These are phyloP conservation scores for Byssothecium circinans DNA, from an alignment of 2,329 filamentous ascomycete species.

Conservation along the genomic window DNA sequence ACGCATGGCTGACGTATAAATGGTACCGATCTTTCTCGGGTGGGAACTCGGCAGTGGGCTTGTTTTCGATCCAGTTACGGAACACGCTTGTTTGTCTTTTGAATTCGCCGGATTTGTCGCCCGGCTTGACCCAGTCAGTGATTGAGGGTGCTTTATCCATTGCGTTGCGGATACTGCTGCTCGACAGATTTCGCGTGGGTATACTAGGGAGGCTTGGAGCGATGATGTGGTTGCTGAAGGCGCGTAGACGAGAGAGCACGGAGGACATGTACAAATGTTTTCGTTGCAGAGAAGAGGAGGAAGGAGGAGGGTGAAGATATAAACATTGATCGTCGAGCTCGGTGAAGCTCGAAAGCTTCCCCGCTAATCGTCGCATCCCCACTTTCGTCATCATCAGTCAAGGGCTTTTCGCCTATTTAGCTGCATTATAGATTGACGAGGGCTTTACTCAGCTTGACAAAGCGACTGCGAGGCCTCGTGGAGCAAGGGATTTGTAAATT, in stretches of 20 bases:
- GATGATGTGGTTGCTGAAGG: not conserved
- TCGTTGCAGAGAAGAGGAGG: not conserved
- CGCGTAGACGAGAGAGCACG: not conserved
- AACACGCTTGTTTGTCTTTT: conserved; percentile 85
- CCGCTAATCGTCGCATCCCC: conserved; percentile 7
- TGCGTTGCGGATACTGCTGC: not conserved
- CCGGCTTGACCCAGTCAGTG: conserved; percentile 79
- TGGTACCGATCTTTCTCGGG: conserved; percentile 90
- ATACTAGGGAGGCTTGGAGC: not conserved
- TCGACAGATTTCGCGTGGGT: conserved; percentile 1
- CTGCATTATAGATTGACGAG: not conserved
- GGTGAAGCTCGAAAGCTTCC: conserved; percentile 1
- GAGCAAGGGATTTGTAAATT: not conserved
- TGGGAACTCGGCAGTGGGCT: conserved; percentile 73
- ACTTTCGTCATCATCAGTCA: conserved; percentile 14
- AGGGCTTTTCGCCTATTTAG: not conserved
- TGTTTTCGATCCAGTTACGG: conserved; percentile 74
- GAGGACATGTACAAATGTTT: conserved; percentile 4
- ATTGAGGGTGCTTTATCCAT: conserved; percentile 51
- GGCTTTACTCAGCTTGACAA: conserved; percentile 16
- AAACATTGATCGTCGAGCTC: not conserved
- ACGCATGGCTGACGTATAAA: conserved; percentile 91
- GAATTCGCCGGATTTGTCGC: conserved; percentile 85
- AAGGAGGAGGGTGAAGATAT: not conserved
- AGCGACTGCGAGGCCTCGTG: not conserved